phyloP scores from a whole-genome alignment of 2,329 filamentous ascomycete genomes.

The Huntiella moniliformis region DNA sequence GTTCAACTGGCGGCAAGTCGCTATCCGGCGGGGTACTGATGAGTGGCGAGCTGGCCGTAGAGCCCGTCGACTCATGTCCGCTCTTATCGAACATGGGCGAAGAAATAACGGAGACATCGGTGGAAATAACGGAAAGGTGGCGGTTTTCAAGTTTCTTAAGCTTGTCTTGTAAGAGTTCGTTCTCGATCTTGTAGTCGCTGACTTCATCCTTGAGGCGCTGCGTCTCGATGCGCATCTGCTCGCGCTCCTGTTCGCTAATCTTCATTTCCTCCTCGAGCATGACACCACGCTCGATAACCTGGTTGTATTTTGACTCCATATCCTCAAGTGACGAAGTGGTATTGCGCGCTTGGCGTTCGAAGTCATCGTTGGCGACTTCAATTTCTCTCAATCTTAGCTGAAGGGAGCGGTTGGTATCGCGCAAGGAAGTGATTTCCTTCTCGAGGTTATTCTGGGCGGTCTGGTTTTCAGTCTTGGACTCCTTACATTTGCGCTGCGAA shows the following conservation, averaged over 20 bases:
- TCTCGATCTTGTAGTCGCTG: constrained; percentile 82
- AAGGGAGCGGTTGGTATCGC: constrained; percentile 64
- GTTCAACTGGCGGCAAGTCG: constrained; percentile 50
- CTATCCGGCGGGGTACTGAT: constrained; percentile 65
- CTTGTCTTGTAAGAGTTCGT: constrained; percentile 87
- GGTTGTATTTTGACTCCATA: constrained; percentile 90
- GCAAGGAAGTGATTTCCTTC: constrained; percentile 85
- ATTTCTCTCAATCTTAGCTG: constrained; percentile 79
- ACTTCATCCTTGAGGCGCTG: constrained; percentile 83
- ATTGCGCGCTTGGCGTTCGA: constrained; percentile 86
- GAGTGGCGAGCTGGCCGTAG: constrained; percentile 81
- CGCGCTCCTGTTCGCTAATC: constrained; percentile 77
- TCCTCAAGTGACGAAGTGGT: constrained; percentile 93
- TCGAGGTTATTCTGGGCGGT: constrained; percentile 69
- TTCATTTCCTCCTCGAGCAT: constrained; percentile 93
- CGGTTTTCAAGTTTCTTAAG: constrained; percentile 50
- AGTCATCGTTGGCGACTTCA: constrained; percentile 96
- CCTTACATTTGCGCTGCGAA: constrained; percentile 79
- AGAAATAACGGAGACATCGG: constrained; percentile 42
- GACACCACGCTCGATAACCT: constrained; percentile 77
- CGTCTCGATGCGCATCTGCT: constrained; percentile 70
- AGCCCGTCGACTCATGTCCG: constrained; percentile 49
- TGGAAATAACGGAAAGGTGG: constrained; percentile 40
- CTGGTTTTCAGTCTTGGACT: constrained; percentile 77
- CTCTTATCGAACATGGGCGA: constrained; percentile 56